These are phyloP conservation scores for Coemansia umbellata DNA, from an alignment of 192 early-diverging fungal genomes.

Conservation along the genomic window DNA sequence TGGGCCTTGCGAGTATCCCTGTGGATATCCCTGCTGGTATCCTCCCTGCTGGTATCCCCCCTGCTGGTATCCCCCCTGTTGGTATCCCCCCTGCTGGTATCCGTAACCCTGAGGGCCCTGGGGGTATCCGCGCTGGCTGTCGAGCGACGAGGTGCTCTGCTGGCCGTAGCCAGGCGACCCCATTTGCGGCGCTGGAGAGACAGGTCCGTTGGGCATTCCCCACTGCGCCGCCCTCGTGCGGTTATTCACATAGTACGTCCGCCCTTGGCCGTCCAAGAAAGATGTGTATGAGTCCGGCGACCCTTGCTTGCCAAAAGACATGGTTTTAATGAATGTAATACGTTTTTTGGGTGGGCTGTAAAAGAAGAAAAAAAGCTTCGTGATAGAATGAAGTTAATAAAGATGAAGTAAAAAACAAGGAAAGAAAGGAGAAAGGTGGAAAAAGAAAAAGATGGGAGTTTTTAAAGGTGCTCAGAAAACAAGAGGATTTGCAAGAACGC, in stretches of 20 bases:
- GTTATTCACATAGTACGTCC: constrained; percentile 8
- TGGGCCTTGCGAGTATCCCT: too few species aligned
- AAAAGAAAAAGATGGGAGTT: not conserved
- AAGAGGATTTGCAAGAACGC: too few species aligned
- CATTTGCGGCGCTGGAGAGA: not conserved
- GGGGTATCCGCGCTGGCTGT: too few species aligned
- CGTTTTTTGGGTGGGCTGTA: too few species aligned
- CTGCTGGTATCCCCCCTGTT: not conserved
- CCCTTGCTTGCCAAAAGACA: too few species aligned
- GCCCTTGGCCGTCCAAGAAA: too few species aligned
- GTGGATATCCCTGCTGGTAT: not conserved
- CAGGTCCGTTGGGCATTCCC: constrained; percentile 6
- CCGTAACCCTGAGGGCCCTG: constrained; percentile 13
- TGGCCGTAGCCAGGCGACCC: constrained; percentile 1
- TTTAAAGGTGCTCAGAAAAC: too few species aligned
- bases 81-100: not conserved
- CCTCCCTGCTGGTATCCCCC: not conserved
- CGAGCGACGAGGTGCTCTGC: not conserved
- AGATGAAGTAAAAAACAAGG: not conserved
- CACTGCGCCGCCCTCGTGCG: not conserved
- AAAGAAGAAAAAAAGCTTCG: too few species aligned
- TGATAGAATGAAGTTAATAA: too few species aligned
- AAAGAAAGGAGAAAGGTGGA: not conserved
- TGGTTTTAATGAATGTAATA: too few species aligned
- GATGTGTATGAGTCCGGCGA: too few species aligned